These are phyloP conservation scores for Spiraea crenata DNA, from an alignment of 331 rosid genomes.

Conservation along the genomic window DNA sequence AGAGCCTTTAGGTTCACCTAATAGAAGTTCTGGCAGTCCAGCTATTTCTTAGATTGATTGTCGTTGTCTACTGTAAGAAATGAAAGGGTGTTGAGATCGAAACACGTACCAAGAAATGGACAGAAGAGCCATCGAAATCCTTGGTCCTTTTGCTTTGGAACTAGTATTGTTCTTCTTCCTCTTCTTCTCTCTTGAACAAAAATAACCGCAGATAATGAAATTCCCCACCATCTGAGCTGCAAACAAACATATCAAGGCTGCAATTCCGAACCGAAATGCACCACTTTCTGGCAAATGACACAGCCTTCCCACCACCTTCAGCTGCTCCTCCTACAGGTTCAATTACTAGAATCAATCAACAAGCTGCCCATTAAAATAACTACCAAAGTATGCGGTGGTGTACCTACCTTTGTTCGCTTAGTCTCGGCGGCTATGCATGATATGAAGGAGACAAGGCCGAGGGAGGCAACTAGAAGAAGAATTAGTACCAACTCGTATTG, in stretches of 20 bases:
- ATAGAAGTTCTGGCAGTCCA: neutral
- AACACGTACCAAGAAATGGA: slow-evolving; percentile 70
- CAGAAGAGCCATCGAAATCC: slow-evolving; percentile 45
- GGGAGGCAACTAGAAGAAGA: slow-evolving; percentile 36
- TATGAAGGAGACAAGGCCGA: slow-evolving; percentile 55
- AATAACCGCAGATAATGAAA: slow-evolving; percentile 31
- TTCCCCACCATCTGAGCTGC: slow-evolving; percentile 62
- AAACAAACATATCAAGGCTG: slow-evolving; percentile 54
- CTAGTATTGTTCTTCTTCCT: neutral
- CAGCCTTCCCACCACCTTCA: slow-evolving; percentile 56
- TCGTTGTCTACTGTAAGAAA: neutral
- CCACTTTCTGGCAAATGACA: slow-evolving; percentile 71
- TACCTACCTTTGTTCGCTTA: slow-evolving; percentile 59
- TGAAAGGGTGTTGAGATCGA: slow-evolving; percentile 18
- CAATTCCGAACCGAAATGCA: slow-evolving; percentile 68
- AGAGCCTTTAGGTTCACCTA: too few relatives aligned
- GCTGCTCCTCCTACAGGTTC: slow-evolving; percentile 51
- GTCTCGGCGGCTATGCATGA: slow-evolving; percentile 69
- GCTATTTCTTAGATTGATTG: neutral
- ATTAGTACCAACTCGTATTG: slow-evolving; percentile 29
- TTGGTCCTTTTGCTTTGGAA: slow-evolving; percentile 36
- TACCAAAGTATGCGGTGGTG: neutral
- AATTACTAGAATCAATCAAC: slow-evolving; percentile 7
- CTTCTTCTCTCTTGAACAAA: slow-evolving; percentile 41
- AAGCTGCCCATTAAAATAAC: neutral